A percentile compares a stretch with the other conserved stretches of the same genome.
These are phyloP conservation scores for Botryosphaeria agaves DNA, from an alignment of 2,329 filamentous ascomycete genomes.

Conservation along the genomic window DNA sequence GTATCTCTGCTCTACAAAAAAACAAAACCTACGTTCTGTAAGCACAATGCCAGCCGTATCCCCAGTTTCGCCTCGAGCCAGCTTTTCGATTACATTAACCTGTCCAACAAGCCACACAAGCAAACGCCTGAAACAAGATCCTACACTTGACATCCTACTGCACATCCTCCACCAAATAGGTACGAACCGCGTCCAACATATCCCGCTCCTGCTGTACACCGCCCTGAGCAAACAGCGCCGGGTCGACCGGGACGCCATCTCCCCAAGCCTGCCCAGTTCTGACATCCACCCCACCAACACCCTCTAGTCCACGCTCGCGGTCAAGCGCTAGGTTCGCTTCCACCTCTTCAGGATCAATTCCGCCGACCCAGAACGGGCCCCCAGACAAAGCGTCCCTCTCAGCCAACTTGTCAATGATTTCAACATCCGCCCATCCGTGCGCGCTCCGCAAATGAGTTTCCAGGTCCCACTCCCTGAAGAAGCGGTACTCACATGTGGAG, in stretches of 20 bases:
- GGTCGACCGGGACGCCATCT: background rate
- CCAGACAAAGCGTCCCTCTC: slow-evolving; percentile 22
- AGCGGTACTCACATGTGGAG: slow-evolving; percentile 32
- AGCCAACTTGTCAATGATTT: slow-evolving; percentile 16
- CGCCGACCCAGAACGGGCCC: slow-evolving; percentile 29
- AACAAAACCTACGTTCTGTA: too few relatives aligned
- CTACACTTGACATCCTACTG: too few relatives aligned
- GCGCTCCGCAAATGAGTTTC: slow-evolving; percentile 34
- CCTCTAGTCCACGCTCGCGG: too few relatives aligned
- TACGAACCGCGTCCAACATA: background rate
- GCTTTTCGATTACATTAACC: too few relatives aligned
- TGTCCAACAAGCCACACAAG: too few relatives aligned
- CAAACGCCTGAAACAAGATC: too few relatives aligned
- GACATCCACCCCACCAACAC: background rate
- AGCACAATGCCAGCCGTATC: too few relatives aligned
- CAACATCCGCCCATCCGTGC: slow-evolving; percentile 22
- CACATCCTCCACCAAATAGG: background rate
- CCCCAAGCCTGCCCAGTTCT: background rate
- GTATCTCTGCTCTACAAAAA: too few relatives aligned
- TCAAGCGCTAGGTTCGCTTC: background rate
- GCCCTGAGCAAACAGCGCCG: background rate
- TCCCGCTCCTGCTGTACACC: background rate
- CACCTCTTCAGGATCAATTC: slow-evolving; percentile 3
- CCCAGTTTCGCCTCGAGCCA: too few relatives aligned
- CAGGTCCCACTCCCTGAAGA: slow-evolving; percentile 40